A percentile compares a stretch with the other conserved stretches of the same genome.
phyloP scores from a whole-genome alignment of 441 rosid genomes.

The Eutrema salsugineum region DNA sequence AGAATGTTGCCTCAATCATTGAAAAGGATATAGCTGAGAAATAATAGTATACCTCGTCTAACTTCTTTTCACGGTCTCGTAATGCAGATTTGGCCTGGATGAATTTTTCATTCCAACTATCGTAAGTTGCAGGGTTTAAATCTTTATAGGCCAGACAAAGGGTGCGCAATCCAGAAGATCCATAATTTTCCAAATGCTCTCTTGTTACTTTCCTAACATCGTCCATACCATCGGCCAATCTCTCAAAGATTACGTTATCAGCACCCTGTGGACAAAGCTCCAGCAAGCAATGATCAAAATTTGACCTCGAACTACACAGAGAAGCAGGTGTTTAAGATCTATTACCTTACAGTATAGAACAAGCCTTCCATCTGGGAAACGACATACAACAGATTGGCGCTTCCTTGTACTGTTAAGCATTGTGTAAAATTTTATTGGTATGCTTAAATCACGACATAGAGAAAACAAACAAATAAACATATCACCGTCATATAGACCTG shows the following conservation, averaged over 20 bases:
- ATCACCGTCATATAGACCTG: conserved; percentile 50
- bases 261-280: conserved; percentile 80
- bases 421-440: conserved; percentile 31
- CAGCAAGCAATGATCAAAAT: conserved; percentile 31
- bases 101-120: conserved; percentile 98
- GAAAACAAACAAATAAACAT: conserved; percentile 17
- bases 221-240: conserved; percentile 72
- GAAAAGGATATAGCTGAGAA: not conserved
- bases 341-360: conserved; percentile 95
- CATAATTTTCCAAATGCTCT: conserved; percentile 94
- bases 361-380: conserved; percentile 90
- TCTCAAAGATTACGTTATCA: conserved; percentile 91
- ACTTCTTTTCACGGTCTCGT: conserved; percentile 96
- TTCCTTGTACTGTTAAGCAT: conserved; percentile 77
- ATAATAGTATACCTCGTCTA: conserved; percentile 75
- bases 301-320: conserved; percentile 12
- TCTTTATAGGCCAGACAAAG: conserved; percentile 96
- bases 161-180: conserved; percentile 97
- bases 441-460: conserved; percentile 15
- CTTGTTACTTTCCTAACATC: conserved; percentile 68
- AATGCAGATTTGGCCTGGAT: conserved; percentile 97
- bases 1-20: conserved; percentile 43
- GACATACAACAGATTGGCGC: conserved; percentile 99
- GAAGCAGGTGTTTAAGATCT: not conserved
- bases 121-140: conserved; percentile 74